Evolutionary conservation across 176 grass and related monocot species (phyloP), one percentile per base, ranked within the genome.

Genomic region (Rhynchospora pubera): DNA sequence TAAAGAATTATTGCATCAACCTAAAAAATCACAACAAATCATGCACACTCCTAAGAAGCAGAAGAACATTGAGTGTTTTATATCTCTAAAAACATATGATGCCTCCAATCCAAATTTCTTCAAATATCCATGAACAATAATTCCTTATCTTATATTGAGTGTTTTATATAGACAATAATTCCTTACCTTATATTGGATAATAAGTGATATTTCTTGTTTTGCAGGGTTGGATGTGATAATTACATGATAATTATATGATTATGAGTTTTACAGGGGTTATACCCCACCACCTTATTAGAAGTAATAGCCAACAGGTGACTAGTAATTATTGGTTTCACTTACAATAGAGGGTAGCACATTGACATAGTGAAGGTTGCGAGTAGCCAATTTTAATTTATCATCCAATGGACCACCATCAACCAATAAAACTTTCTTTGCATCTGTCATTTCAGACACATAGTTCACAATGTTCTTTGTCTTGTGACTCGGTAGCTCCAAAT

Each of bases 391-490:
- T 63, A 98, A 62, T 79, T 85, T 94, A 65, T 91, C 85, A 80
- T 98, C 90, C 3, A 93, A 84, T 15, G 85, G 78, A 3, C 91
- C 87, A 61, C 92, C 91, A 84, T 93, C 92, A 12, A 99, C 92
- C 84, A 91, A 90, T 51, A 99, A 79, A 83, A 99, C 82, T 79
- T 95, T 99, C 86, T 94, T 94, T 6, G 80, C 85, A 18, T 83
- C 82, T 4, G 93, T 85, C 90, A 92, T 89, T 85, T 94, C 89
- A 1, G 82, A 56, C 6, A 94, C 64, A 67, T 91, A 87, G 21
- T 77, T 89, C 57, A 95, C 96, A 30, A 93, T 87, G 75, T 94
- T 94, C 85, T 97, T 94, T 1, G 94, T 94, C 79, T 94, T 97
- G 88, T 94, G 91, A 85, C 88, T 92, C 16, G 90, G 94, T 14